Evolutionary conservation across 352 stramenopile species (phyloP).

Genomic region (Saprolegnia parasitica): DNA sequence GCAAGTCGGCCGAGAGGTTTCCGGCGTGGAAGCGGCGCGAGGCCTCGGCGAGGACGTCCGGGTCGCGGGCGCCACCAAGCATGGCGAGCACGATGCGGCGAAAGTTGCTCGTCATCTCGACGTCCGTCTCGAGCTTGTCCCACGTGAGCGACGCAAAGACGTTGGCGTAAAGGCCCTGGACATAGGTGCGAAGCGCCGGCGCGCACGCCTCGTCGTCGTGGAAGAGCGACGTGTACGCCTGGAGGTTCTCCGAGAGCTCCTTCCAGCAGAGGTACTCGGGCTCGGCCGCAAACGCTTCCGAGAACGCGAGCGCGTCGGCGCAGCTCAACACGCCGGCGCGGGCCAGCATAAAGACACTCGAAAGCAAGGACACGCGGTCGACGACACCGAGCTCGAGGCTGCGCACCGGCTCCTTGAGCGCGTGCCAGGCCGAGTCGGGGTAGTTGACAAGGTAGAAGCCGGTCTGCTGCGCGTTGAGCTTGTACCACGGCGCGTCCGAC

Average conservation of each 20-base stretch:
- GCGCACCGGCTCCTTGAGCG: conserved; percentile 60
- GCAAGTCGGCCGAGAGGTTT: conserved; percentile 51
- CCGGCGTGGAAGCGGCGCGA: conserved; percentile 44
- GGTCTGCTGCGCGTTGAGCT: conserved; percentile 94
- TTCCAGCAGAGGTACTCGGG: conserved; percentile 73
- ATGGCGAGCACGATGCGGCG: conserved; percentile 69
- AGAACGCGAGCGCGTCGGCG: conserved; percentile 61
- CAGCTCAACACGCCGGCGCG: conserved; percentile 51
- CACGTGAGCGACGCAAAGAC: conserved; percentile 58
- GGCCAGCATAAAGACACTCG: conserved; percentile 91
- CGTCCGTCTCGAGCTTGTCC: conserved; percentile 32
- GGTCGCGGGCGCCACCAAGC: conserved; percentile 54
- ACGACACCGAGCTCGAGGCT: conserved; percentile 57
- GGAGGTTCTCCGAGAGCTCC: conserved; percentile 60
- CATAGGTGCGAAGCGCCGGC: conserved; percentile 54
- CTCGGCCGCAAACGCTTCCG: conserved; percentile 52
- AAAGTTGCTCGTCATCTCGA: conserved; percentile 53
- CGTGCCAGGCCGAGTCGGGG: conserved; percentile 73
- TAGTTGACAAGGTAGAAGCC: conserved; percentile 95
- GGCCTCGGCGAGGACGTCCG: conserved; percentile 42
- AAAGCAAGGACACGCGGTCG: conserved; percentile 92
- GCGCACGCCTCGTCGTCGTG: conserved; percentile 48
- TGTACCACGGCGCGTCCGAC: conserved; percentile 73
- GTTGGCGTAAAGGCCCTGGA: conserved; percentile 50
- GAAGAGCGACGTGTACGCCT: conserved; percentile 60